These are phyloP conservation scores for Vicia faba DNA, from an alignment of 306 rosid species.

Conservation along the genomic window DNA sequence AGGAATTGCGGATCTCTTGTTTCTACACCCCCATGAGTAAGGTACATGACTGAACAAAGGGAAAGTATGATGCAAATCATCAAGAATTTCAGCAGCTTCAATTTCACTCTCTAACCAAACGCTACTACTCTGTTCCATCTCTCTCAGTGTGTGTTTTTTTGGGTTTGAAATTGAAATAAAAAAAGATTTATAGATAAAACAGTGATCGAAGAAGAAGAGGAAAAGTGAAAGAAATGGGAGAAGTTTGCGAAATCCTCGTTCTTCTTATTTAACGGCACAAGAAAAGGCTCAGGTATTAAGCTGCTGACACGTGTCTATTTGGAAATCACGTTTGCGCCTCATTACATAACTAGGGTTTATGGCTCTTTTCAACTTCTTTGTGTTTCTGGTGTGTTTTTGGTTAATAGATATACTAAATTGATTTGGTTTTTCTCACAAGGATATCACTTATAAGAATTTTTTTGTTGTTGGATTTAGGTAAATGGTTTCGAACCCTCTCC, in stretches of 20 bases:
- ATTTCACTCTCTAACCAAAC: background rate
- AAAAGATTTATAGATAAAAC: background rate
- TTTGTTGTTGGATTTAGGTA: too few species aligned
- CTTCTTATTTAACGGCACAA: background rate
- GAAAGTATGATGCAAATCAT: background rate
- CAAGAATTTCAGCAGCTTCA: background rate
- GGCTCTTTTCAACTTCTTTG: too few species aligned
- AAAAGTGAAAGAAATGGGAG: background rate
- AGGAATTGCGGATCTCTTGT: conserved; percentile 53
- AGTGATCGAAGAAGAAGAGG: background rate
- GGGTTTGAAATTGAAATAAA: too few species aligned
- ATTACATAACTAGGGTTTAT: too few species aligned
- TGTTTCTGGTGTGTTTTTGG: too few species aligned
- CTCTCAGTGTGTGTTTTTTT: too few species aligned
- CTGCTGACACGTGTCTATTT: too few species aligned
- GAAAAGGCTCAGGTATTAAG: background rate
- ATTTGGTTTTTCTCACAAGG: too few species aligned
- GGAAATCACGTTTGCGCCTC: too few species aligned
- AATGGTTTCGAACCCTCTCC: too few species aligned
- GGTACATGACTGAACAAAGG: background rate
- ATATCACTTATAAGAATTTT: too few species aligned
- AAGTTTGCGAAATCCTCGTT: background rate
- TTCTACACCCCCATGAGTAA: conserved; percentile 45
- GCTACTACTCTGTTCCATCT: background rate
- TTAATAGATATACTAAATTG: too few species aligned